Evolutionary conservation across 257 asterid genomes (phyloP), one percentile per base, ranked within the genome.

Genomic region (Verbascum thapsus): DNA sequence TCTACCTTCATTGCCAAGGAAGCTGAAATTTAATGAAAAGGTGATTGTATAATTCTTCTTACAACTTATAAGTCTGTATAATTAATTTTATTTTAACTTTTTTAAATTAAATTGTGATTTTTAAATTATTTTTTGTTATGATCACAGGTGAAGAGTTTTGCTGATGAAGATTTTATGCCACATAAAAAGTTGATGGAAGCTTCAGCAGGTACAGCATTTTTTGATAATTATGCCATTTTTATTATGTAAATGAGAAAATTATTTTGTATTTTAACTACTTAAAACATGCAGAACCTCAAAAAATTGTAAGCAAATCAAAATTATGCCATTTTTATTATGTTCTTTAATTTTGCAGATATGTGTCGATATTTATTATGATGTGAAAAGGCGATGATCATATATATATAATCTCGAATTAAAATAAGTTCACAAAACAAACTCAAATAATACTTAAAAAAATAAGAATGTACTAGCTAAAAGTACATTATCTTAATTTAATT

Each of bases 1-100:
- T 68, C 23, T 70, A 7, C 63, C 71, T 66, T 53, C 75, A 52
- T 37, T 78, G 37, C 68, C 91, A 56, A 81, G 91, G 67, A 88
- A 85, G 59, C 74, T 85, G 39, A 71, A 66, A 62, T 70, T 71
- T 5, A 45, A 79, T 15, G 73, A 78, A 51, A 73, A 70, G 4
- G 45, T 48, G 42, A 72, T 13, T 59, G 91, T 83, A 64, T 17
- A 10, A 19, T 19, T n/a, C n/a, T n/a, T n/a, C n/a, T n/a, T n/a
- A n/a, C n/a, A n/a, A n/a, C n/a, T n/a, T 51, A 11, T 19, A 22
- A 13, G n/a, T 12, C 37, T 20, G 5, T 34, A n/a, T n/a, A n/a
- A n/a, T n/a, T 3, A 6, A 9, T 37, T n/a, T n/a, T n/a, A n/a
- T n/a, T n/a, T n/a, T 17, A 49, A 19, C 13, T 40, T 20, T 3